Base-by-base conservation (phyloP, 2,329 filamentous ascomycete genomes). In the Dactylonectria estremocensis region DNA sequence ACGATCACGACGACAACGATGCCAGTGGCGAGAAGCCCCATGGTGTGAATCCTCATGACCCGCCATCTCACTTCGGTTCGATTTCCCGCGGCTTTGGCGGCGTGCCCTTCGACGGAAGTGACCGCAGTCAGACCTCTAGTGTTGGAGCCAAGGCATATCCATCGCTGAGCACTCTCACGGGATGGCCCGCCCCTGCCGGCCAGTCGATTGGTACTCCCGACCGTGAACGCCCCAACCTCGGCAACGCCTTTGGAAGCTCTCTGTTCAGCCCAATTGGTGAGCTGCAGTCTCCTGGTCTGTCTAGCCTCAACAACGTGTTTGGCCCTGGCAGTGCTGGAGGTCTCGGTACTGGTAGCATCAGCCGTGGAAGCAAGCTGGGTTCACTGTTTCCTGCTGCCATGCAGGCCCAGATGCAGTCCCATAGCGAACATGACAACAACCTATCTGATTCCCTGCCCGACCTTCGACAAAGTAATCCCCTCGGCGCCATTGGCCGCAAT, bases 61-160 rank as follows among this genome's bases (percentile, higher is more conserved):
- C 82, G 49, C 76, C 81, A 3, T 77, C 84, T 31, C 81, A 79
- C 14, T 93, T 93, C 75, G 88, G 88, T 60, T 83, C 83, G 2
- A 77, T 88, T 71, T 84, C 81, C 70, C 87, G 85, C 69, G 86
- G 86, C 18, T 91, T 86, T 53, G 80, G 80, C 71, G 77, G 80
- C 72, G 84, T 83, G 73, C 84, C 81, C 64, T 88, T 89, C 72
- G 91, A 94, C 58, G 92, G 92, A 5, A 94, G 95, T 72, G 95
- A 98, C 78, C 92, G 95, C 20, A 98, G 95, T 78, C 95, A 97
- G 80, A 97, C 94, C 0, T 97, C 95, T 0, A 97, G 95, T 77
- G 93, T 92, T 18, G 93, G 94, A 13, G 90, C 93, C 49, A 93
- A 94, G 75, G 91, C 88, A 10, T 97, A 94, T 71, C 86, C 74